Evolutionary conservation across 805 yeast species (phyloP).

Genomic region (Candida taoyuanica): DNA sequence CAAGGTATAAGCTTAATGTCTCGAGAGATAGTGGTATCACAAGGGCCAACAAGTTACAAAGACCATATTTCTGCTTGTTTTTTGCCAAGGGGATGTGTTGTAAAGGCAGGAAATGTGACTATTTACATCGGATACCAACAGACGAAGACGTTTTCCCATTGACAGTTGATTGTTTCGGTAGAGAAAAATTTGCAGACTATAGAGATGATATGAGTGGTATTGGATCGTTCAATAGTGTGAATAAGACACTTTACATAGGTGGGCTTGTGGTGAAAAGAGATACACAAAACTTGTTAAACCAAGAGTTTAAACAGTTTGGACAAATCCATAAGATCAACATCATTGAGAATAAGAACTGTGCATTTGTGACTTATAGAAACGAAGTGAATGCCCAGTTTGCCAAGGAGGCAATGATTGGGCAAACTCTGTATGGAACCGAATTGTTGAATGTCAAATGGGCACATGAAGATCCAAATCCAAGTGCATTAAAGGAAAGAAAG

Average conservation of each 20-base stretch:
- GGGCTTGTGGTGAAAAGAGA: slow-evolving; percentile 38
- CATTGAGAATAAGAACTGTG: slow-evolving; percentile 59
- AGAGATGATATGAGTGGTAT: slow-evolving; percentile 94
- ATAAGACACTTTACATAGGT: slow-evolving; percentile 78
- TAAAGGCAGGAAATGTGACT: slow-evolving; percentile 71
- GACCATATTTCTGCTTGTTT: slow-evolving; percentile 64
- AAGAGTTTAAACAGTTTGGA: slow-evolving; percentile 72
- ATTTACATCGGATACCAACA: slow-evolving; percentile 71
- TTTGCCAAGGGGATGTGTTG: slow-evolving; percentile 89
- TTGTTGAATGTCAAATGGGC: slow-evolving; percentile 82
- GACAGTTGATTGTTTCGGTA: slow-evolving; percentile 85
- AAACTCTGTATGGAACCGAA: slow-evolving; percentile 63
- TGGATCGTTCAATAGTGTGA: slow-evolving; percentile 69
- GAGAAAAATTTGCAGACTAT: slow-evolving; percentile 78
- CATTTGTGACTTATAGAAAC: slow-evolving; percentile 65
- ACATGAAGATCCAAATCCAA: slow-evolving; percentile 78
- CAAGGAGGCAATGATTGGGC: slow-evolving; percentile 89
- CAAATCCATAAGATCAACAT: slow-evolving; percentile 62
- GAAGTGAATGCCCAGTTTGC: slow-evolving; percentile 90
- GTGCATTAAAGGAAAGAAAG: slow-evolving; percentile 43
- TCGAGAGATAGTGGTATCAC: slow-evolving; percentile 72
- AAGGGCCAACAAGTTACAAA: slow-evolving; percentile 46
- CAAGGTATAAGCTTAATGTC: slow-evolving; percentile 58
- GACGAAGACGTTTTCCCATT: slow-evolving; percentile 53
- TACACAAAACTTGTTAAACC: slow-evolving; percentile 33